Evolutionary conservation across 441 rosid genomes (phyloP).

Genomic region (Pelargonium australe): DNA sequence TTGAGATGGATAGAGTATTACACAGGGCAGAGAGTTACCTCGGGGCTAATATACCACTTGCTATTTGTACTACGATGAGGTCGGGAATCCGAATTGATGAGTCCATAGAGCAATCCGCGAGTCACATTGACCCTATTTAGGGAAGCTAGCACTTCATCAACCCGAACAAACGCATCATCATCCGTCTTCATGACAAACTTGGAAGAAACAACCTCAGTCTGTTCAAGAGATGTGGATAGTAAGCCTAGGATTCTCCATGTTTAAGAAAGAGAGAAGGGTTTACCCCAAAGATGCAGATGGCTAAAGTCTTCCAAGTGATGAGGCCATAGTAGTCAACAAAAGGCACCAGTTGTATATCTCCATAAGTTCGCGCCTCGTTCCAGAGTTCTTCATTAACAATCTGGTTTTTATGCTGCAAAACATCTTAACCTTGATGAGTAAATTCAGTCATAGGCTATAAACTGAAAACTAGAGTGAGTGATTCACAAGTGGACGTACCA

Average conservation of each 20-base stretch:
- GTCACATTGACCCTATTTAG: conserved; percentile 48
- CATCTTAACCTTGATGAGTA: conserved; percentile 21
- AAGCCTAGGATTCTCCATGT: conserved; percentile 22
- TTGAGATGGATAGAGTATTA: not conserved
- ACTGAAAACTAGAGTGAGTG: not conserved
- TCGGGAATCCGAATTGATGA: conserved; percentile 69
- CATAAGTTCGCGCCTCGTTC: conserved; percentile 77
- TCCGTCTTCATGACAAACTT: conserved; percentile 94
- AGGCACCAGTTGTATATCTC: conserved; percentile 91
- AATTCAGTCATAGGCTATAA: conserved; percentile 9
- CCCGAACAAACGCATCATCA: conserved; percentile 93
- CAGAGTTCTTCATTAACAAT: conserved; percentile 87
- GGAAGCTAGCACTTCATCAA: conserved; percentile 74
- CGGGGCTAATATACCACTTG: conserved; percentile 87
- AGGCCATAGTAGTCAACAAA: conserved; percentile 95
- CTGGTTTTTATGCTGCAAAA: conserved; percentile 86
- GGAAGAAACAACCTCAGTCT: conserved; percentile 75
- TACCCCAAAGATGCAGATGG: conserved; percentile 97
- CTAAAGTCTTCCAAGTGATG: conserved; percentile 94
- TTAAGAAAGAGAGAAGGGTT: conserved; percentile 27
- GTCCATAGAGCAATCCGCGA: conserved; percentile 76
- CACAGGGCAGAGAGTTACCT: conserved; percentile 42
- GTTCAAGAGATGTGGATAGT: conserved; percentile 30
- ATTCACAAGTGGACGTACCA: conserved; percentile 47
- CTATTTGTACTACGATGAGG: conserved; percentile 81